Evolutionary conservation across 768 basidiomycete genomes (phyloP), one percentile per base, ranked within the genome.

Genomic region (Mycena polygramma): DNA sequence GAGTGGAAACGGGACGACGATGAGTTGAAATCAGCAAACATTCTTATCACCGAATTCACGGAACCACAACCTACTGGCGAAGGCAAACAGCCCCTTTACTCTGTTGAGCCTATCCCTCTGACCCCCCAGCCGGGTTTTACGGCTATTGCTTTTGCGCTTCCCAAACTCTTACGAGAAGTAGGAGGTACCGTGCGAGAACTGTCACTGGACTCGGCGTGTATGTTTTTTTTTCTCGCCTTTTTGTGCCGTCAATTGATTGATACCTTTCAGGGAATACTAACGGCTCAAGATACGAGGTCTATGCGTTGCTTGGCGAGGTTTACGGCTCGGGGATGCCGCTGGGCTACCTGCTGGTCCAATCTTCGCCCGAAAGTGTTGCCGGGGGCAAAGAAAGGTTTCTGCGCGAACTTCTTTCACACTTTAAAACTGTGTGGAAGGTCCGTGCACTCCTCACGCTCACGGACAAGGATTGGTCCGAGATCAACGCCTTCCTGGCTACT

Each of bases 231-330:
- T 36, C 22, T n/a, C 53, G 7, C n/a, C n/a, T n/a, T n/a, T 41
- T 22, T 4, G 4, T 45, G 6, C 15, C 35, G 22, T 57, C 17
- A 26, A 45, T 45, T 45, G 57, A 17, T 30, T 20, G 37, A n/a
- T n/a, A n/a, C n/a, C n/a, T n/a, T n/a, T 0, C 49, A 82, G 81
- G 77, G 75, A 77, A 80, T 7, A 82, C 79, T 2, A 83, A 83
- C 72, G 74, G 74, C 0, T 71, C 74, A 3, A 71, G 77, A 14
- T 82, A 69, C 62, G 81, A 83, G 64, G 57, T 81, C 0, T 83
- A 77, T 71, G 77, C 78, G 0, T 57, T 81, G 1, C 69, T 83
- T 6, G 79, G 81, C 0, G 80, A 83, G 45, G 73, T 80, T 1
- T 73, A 77, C 54, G 79, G 80, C 7, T 80, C 76, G 1, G 81